phyloP scores from a whole-genome alignment of 805 yeast genomes.

The Saccharomycopsis vini region DNA sequence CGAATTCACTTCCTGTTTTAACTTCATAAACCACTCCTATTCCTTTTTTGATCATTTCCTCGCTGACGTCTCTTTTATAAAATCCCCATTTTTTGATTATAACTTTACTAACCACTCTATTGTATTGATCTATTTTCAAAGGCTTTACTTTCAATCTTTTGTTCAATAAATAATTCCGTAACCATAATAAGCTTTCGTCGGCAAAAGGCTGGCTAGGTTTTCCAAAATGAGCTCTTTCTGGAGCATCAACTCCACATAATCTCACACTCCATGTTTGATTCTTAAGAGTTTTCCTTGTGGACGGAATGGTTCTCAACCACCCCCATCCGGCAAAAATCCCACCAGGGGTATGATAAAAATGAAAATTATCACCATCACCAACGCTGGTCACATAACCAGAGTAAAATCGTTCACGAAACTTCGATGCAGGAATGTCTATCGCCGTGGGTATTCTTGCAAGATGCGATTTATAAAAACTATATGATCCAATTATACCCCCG shows the following conservation, averaged over 20 bases:
- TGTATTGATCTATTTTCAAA: conserved; percentile 77
- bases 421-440: conserved; percentile 38
- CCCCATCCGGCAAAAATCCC: conserved; percentile 89
- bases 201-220: conserved; percentile 84
- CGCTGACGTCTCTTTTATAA: conserved; percentile 68
- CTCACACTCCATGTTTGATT: conserved; percentile 72
- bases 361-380: conserved; percentile 94
- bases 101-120: conserved; percentile 76
- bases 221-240: conserved; percentile 92
- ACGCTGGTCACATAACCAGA: conserved; percentile 79
- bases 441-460: conserved; percentile 45
- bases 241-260: conserved; percentile 92
- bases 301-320: conserved; percentile 56
- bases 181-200: conserved; percentile 78
- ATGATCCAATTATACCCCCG: conserved; percentile 34
- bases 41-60: conserved; percentile 78
- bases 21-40: conserved; percentile 86
- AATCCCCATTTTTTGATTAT: conserved; percentile 41
- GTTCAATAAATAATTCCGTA: conserved; percentile 56
- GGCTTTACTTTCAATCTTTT: conserved; percentile 68
- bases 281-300: conserved; percentile 25
- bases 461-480: conserved; percentile 35
- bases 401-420: conserved; percentile 37
- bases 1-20: conserved; percentile 74
- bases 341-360: conserved; percentile 89